A percentile compares a stretch with the other conserved stretches of the same genome.
These are phyloP conservation scores for Colletotrichum sp. DNA, from an alignment of 2,329 filamentous ascomycete genomes.

Conservation along the genomic window DNA sequence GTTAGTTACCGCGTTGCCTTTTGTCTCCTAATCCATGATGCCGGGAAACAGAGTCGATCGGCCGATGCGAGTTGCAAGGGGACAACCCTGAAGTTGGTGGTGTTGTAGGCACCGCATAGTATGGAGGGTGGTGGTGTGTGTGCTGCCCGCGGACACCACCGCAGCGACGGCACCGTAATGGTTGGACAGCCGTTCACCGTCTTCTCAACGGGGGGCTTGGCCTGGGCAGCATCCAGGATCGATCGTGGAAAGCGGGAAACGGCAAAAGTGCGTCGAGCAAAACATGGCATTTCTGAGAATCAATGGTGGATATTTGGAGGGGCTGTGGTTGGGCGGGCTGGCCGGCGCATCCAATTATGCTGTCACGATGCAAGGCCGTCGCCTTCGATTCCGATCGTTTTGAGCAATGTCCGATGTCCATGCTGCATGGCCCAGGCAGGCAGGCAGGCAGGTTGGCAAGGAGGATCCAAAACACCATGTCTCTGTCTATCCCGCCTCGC, in stretches of 20 bases:
- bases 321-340: not conserved
- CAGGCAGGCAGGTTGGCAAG: not conserved
- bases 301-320: not conserved
- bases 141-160: not conserved
- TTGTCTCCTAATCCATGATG: conserved; percentile 6
- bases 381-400: conserved; percentile 16
- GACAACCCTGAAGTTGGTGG: not conserved
- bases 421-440: not conserved
- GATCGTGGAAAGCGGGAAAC: not conserved
- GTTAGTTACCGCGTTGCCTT: not conserved
- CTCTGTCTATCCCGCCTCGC: not conserved
- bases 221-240: not conserved
- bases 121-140: not conserved
- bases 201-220: not conserved
- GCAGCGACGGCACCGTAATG: not conserved
- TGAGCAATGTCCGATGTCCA: not conserved
- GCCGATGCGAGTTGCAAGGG: not conserved
- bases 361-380: conserved; percentile 3
- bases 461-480: conserved; percentile 17
- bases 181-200: not conserved
- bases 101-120: not conserved
- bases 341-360: not conserved
- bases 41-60: conserved; percentile 8
- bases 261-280: conserved; percentile 9
- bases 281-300: conserved; percentile 14